Evolutionary conservation across 768 basidiomycete species (phyloP), one percentile per base, ranked within the genome.

Genomic region (Pleurotus citrinopileatus): DNA sequence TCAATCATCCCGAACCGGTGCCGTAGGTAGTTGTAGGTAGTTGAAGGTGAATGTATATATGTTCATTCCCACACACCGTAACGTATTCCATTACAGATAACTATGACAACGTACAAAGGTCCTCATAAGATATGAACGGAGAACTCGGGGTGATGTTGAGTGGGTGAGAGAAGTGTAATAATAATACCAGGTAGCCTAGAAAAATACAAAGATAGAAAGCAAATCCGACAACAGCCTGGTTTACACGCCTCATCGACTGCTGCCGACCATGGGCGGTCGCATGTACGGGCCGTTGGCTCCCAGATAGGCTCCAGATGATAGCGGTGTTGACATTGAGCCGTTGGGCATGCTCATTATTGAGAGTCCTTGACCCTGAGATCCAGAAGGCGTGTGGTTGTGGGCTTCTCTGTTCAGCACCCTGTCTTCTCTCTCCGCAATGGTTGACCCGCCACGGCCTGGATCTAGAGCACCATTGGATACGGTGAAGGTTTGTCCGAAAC

Each of bases 371-470:
- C 64, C 66, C n/a, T 62, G 64, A 51, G 67, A 69, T 22, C 73
- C 71, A 1, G 76, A 81, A 9, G 84, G 82, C 5, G 84, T 81
- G 63, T 79, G 81, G 58, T 78, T 84, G 60, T 81, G 85, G 23
- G 66, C 63, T 34, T 83, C 84, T 55, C 78, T 67, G 60, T 68
- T 65, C 53, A 70, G 75, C 57, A 65, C 74, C 54, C 89, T 77
- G 60, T 91, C 89, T 55, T 91, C 89, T 15, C 88, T 77, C 68
- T 91, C 89, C 22, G 89, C 89, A 43, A 90, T 83, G n/a, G 89
- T 91, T 40, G 86, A 84, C 2, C 87, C 87, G 19, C 87, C 86
- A 45, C 88, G 74, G 17, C 78, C 78, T 1, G 77, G 76, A 63
- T 89, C 87, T 9, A 80, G 73, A 42, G 86, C 74, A 12, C 87